Conservation (phyloP, 768 basidiomycete species). For the Naematelia aurantialba region DNA sequence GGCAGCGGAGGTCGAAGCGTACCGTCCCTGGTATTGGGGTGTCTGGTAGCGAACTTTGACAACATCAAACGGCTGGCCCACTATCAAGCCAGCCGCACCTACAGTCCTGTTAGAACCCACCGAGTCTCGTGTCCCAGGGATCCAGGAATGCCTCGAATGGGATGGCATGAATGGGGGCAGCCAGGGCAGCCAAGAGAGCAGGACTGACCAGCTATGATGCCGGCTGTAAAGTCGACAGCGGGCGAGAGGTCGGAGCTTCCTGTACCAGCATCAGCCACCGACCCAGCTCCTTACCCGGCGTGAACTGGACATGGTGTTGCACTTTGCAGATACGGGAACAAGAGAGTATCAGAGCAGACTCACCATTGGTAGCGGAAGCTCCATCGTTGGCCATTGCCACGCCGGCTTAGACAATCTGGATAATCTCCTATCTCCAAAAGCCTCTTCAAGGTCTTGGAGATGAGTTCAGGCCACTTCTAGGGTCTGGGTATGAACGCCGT, state of each 20-base stretch:
- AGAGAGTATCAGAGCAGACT: background rate
- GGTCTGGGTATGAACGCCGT: too few relatives aligned
- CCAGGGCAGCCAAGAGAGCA: background rate
- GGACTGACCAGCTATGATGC: conserved; percentile 61
- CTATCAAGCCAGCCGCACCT: conserved; percentile 64
- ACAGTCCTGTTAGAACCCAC: too few relatives aligned
- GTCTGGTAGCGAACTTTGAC: conserved; percentile 52
- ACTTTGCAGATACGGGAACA: too few relatives aligned
- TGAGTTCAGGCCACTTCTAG: too few relatives aligned
- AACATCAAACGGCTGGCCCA: conserved; percentile 77
- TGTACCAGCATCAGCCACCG: too few relatives aligned
- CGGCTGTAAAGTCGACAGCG: conserved; percentile 71
- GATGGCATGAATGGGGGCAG: background rate
- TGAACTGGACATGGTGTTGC: too few relatives aligned
- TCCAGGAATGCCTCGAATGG: background rate
- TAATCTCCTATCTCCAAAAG: too few relatives aligned
- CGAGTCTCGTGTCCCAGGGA: background rate
- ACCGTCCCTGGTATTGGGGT: conserved; percentile 41
- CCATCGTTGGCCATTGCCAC: background rate
- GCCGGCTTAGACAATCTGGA: too few relatives aligned
- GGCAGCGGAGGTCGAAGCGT: conserved; percentile 42
- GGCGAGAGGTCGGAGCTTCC: conserved; percentile 49
- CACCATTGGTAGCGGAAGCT: background rate
- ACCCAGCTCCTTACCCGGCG: too few relatives aligned
- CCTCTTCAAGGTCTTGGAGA: too few relatives aligned